These are phyloP conservation scores for Irpex rosettiformis DNA, from an alignment of 1,284 basidiomycete species.

Conservation along the genomic window DNA sequence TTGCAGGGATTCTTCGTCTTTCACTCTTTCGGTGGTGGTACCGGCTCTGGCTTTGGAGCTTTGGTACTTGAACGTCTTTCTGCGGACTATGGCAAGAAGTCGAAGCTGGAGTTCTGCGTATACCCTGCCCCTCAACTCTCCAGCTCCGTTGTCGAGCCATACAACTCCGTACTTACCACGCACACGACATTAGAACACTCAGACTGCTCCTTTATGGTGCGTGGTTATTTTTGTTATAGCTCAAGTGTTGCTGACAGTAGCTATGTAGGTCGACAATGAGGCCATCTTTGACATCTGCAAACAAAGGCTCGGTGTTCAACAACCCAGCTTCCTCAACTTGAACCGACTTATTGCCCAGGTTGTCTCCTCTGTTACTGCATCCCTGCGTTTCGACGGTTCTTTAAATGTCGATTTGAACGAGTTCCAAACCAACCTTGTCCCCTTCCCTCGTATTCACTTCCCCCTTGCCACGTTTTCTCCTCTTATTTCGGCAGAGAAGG, in stretches of 20 bases:
- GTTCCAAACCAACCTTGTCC: slow-evolving; percentile 81
- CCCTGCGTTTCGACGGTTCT: slow-evolving; percentile 78
- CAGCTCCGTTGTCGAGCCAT: slow-evolving; percentile 97
- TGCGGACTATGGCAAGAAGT: slow-evolving; percentile 98
- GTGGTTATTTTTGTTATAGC: slow-evolving; percentile 5
- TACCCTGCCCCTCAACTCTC: slow-evolving; percentile 95
- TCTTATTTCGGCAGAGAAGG: slow-evolving; percentile 79
- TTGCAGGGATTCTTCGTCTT: slow-evolving; percentile 99
- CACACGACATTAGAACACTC: slow-evolving; percentile 99
- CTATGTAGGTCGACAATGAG: slow-evolving; percentile 84
- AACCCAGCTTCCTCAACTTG: slow-evolving; percentile 91
- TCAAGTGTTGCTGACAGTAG: slow-evolving; percentile 2
- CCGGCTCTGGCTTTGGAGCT: slow-evolving; percentile 98
- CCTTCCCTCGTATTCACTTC: slow-evolving; percentile 87
- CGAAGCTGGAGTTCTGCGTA: slow-evolving; percentile 98
- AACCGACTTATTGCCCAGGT: slow-evolving; percentile 98
- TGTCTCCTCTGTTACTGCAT: slow-evolving; percentile 84
- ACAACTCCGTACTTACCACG: slow-evolving; percentile 98
- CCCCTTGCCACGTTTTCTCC: slow-evolving; percentile 89
- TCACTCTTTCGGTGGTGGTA: slow-evolving; percentile 99
- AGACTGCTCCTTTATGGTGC: slow-evolving; percentile 97
- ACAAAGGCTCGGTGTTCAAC: slow-evolving; percentile 84
- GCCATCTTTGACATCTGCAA: slow-evolving; percentile 99
- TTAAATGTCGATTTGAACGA: slow-evolving; percentile 83
- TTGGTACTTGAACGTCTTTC: slow-evolving; percentile 95